These are phyloP conservation scores for Trichoderma koningii DNA, from an alignment of 2,329 filamentous ascomycete species.

Conservation along the genomic window DNA sequence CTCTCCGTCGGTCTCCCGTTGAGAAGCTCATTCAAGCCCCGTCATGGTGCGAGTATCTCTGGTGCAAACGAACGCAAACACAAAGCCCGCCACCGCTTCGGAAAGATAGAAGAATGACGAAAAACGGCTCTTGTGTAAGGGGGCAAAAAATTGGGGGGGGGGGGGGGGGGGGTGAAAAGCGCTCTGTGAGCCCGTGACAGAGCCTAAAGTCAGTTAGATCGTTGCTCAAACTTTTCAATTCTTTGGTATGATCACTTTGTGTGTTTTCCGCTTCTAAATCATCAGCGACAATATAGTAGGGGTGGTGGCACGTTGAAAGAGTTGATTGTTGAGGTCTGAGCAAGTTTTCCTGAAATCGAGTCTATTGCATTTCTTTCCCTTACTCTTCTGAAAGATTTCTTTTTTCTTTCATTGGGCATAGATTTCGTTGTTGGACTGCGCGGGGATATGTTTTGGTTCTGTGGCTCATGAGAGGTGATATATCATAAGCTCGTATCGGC, in stretches of 20 bases:
- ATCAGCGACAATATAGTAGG: neutral
- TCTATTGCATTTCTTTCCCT: neutral
- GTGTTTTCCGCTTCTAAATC: too few relatives aligned
- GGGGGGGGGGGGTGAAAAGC: neutral
- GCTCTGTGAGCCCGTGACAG: constrained; percentile 20
- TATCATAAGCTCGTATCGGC: constrained; percentile 17
- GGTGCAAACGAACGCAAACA: neutral
- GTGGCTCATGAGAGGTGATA: constrained; percentile 18
- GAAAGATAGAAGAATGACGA: neutral
- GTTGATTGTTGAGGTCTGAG: neutral
- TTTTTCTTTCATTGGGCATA: neutral
- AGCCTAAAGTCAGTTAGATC: constrained; percentile 25
- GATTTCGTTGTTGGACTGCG: neutral
- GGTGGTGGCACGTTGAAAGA: neutral
- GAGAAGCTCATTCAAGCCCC: neutral
- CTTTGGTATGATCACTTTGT: too few relatives aligned
- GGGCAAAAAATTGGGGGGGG: neutral
- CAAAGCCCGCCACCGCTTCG: constrained; percentile 6
- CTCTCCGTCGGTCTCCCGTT: neutral
- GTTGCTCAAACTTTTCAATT: neutral
- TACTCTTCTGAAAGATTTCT: neutral
- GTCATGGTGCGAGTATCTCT: neutral
- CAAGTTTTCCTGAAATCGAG: neutral
- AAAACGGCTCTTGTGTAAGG: constrained; percentile 6
- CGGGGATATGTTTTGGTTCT: neutral